These are phyloP conservation scores for Daldinia caldariorum DNA, from an alignment of 495 filamentous ascomycete genomes.

Conservation along the genomic window DNA sequence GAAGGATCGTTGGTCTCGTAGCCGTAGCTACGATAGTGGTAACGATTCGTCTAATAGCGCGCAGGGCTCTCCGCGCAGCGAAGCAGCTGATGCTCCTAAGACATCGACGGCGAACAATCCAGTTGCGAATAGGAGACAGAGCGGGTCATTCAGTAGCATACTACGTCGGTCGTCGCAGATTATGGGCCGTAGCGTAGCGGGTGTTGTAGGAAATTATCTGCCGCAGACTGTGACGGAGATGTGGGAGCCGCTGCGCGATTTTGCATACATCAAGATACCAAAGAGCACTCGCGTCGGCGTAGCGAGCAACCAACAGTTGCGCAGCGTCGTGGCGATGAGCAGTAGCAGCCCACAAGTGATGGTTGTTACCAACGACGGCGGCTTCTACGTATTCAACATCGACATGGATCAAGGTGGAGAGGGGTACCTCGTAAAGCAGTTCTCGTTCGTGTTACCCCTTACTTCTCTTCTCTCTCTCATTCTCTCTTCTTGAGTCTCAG, in stretches of 20 bases:
- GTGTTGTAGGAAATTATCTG: constrained; percentile 88
- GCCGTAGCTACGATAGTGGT: constrained; percentile 58
- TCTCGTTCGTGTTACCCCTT: constrained; percentile 68
- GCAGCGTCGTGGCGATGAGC: constrained; percentile 95
- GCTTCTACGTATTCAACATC: constrained; percentile 93
- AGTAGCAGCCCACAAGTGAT: constrained; percentile 93
- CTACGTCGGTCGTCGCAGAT: constrained; percentile 96
- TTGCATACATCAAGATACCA: constrained; percentile 96
- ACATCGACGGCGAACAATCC: constrained; percentile 56
- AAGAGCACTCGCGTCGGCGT: constrained; percentile 59
- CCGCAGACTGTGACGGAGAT: constrained; percentile 93
- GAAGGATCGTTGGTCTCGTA: constrained; percentile 57
- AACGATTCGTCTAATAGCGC: constrained; percentile 57
- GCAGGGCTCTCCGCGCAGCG: constrained; percentile 57
- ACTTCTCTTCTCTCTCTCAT: not conserved
- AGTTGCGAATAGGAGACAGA: constrained; percentile 57
- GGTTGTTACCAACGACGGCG: constrained; percentile 96
- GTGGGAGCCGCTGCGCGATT: constrained; percentile 95
- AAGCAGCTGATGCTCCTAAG: constrained; percentile 51
- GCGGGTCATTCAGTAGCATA: constrained; percentile 82
- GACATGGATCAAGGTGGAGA: constrained; percentile 97
- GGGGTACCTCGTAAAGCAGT: constrained; percentile 88
- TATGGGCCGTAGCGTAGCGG: constrained; percentile 88
- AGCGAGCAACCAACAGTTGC: constrained; percentile 53
- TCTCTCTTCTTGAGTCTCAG: constrained; percentile 7